A percentile compares a stretch with the other conserved stretches of the same genome.
Conservation (phyloP, 129 eudicot species). For the Flaveria bidentis region DNA sequence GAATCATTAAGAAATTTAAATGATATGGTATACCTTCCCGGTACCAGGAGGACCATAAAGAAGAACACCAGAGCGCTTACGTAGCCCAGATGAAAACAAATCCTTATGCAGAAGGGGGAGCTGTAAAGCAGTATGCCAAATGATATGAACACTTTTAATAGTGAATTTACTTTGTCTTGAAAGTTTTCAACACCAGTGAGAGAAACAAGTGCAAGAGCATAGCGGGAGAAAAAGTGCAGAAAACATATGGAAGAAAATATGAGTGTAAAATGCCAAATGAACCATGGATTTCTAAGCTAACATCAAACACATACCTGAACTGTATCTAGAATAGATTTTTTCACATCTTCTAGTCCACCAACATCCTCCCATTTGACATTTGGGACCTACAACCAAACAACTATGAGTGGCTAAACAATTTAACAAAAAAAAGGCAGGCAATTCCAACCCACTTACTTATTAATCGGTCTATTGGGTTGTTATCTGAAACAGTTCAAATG, state of each 20-base stretch:
- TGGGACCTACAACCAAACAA: slow-evolving; percentile 62
- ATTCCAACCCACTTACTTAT: slow-evolving; percentile 5
- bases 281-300: background rate
- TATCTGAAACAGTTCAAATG: background rate
- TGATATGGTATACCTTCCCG: slow-evolving; percentile 67
- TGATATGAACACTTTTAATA: slow-evolving; percentile 5
- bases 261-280: slow-evolving; percentile 3
- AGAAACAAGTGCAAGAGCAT: slow-evolving; percentile 20
- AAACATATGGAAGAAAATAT: background rate
- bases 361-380: slow-evolving; percentile 98
- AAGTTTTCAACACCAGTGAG: background rate
- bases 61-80: slow-evolving; percentile 97
- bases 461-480: background rate
- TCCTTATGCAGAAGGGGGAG: slow-evolving; percentile 94
- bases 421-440: slow-evolving; percentile 6
- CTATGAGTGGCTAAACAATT: slow-evolving; percentile 12
- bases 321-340: slow-evolving; percentile 91
- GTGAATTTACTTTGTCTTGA: slow-evolving; percentile 6
- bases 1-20: background rate
- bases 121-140: slow-evolving; percentile 43
- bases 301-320: slow-evolving; percentile 64
- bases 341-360: slow-evolving; percentile 98
- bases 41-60: slow-evolving; percentile 99
- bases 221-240: background rate
- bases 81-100: slow-evolving; percentile 92